Evolutionary conservation across 2,329 filamentous ascomycete species (phyloP).

Genomic region (Achaetomium macrosporum): DNA sequence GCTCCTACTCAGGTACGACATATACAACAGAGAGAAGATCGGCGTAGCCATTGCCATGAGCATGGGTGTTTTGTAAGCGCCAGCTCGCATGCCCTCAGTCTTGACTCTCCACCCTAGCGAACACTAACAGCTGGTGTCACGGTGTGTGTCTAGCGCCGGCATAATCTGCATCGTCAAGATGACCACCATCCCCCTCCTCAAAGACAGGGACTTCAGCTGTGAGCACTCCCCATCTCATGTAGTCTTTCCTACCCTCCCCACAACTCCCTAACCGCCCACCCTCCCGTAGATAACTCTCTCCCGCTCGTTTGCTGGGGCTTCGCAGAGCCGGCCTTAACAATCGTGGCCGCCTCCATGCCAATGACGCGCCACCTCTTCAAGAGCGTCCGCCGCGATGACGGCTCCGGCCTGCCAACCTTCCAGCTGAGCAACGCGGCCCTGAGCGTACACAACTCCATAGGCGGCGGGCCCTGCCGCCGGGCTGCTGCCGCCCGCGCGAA

Average conservation of each 20-base stretch:
- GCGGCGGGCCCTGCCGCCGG: no score
- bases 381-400: conserved; percentile 1
- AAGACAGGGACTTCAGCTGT: conserved; percentile 20
- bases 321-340: conserved; percentile 17
- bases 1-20: conserved; percentile 29
- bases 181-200: conserved; percentile 15
- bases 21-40: conserved; percentile 31
- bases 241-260: neutral
- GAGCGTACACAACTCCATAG: no score
- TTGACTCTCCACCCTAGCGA: neutral
- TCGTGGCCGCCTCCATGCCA: conserved; percentile 22
- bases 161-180: conserved; percentile 28
- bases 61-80: conserved; percentile 29
- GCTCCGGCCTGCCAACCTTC: neutral
- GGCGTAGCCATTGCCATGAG: conserved; percentile 33
- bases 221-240: neutral
- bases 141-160: conserved; percentile 29
- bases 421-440: neutral
- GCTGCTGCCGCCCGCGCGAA: no score
- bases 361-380: conserved; percentile 20
- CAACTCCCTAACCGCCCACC: neutral
- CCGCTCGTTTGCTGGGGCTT: conserved; percentile 21
- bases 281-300: conserved; percentile 17
- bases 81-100: neutral
- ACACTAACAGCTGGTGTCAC: neutral